These are phyloP conservation scores for Aspergillus panamensis DNA, from an alignment of 495 filamentous ascomycete genomes.

Conservation along the genomic window DNA sequence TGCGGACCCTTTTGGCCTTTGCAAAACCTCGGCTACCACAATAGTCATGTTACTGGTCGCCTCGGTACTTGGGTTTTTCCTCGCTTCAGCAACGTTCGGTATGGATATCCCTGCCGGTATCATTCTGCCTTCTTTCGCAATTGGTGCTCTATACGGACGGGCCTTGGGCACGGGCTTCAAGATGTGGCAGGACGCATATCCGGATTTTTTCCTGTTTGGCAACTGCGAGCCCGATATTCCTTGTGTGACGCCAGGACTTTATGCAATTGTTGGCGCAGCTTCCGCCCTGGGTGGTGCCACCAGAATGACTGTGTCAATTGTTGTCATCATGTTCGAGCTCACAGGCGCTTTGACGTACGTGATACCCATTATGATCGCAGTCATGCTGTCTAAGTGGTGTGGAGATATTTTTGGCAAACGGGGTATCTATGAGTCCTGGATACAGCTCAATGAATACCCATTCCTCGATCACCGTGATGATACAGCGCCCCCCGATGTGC, in stretches of 20 bases:
- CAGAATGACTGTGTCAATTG: constrained; percentile 93
- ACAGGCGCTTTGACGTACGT: constrained; percentile 96
- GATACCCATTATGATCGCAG: constrained; percentile 98
- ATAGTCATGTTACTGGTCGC: constrained; percentile 78
- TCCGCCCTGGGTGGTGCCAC: constrained; percentile 95
- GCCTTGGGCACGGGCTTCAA: constrained; percentile 85
- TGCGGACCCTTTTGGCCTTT: constrained; percentile 85
- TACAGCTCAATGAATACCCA: constrained; percentile 92
- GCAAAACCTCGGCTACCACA: constrained; percentile 71
- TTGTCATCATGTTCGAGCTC: constrained; percentile 99
- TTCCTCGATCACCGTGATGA: constrained; percentile 95
- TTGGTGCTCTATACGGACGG: constrained; percentile 89
- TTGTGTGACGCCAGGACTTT: constrained; percentile 91
- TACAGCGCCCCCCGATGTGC: constrained; percentile 72
- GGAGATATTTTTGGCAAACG: constrained; percentile 92
- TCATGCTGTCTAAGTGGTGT: constrained; percentile 98
- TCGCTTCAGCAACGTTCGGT: constrained; percentile 88
- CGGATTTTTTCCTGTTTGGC: constrained; percentile 69
- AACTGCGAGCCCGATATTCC: constrained; percentile 83
- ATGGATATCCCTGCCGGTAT: constrained; percentile 96
- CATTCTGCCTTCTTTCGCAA: constrained; percentile 95
- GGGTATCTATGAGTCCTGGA: constrained; percentile 98
- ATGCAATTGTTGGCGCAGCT: constrained; percentile 96
- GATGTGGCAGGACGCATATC: constrained; percentile 79
- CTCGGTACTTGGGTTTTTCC: constrained; percentile 74